phyloP scores from a whole-genome alignment of 2,329 filamentous ascomycete species.

The Xylaria multiplex region DNA sequence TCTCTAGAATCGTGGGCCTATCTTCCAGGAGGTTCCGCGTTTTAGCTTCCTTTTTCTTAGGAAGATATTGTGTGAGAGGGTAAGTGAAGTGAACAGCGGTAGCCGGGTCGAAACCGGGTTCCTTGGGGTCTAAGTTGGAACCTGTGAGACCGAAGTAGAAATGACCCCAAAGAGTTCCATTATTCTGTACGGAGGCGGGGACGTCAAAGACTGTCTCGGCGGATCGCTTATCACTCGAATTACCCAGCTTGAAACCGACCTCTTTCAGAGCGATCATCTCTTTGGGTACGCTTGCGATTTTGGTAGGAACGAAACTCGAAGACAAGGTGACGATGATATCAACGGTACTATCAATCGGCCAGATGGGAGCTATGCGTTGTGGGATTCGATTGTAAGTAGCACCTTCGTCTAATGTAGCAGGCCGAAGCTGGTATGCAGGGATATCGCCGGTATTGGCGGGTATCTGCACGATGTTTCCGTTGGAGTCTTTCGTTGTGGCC shows the following conservation, averaged over 20 bases:
- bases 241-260: slow-evolving; percentile 80
- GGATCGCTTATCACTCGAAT: slow-evolving; percentile 80
- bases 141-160: slow-evolving; percentile 87
- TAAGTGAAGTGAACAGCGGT: slow-evolving; percentile 86
- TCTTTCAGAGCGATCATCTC: slow-evolving; percentile 82
- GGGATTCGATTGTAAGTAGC: slow-evolving; percentile 74
- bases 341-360: slow-evolving; percentile 79
- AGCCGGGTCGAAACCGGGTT: slow-evolving; percentile 75
- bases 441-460: slow-evolving; percentile 66
- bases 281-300: slow-evolving; percentile 71
- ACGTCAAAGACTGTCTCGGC: slow-evolving; percentile 81
- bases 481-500: slow-evolving; percentile 60
- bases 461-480: slow-evolving; percentile 63
- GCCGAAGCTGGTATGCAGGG: slow-evolving; percentile 72
- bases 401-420: slow-evolving; percentile 67
- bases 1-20: slow-evolving; percentile 57
- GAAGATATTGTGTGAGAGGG: slow-evolving; percentile 87
- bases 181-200: slow-evolving; percentile 83
- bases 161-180: slow-evolving; percentile 93
- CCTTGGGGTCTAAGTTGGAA: slow-evolving; percentile 77
- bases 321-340: slow-evolving; percentile 90
- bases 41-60: slow-evolving; percentile 90
- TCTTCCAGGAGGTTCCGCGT: slow-evolving; percentile 84
- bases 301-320: slow-evolving; percentile 73
- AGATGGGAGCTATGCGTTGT: slow-evolving; percentile 82